Conservation (phyloP, 192 early-diverging fungal genomes). For the Coemansia javaensis region DNA sequence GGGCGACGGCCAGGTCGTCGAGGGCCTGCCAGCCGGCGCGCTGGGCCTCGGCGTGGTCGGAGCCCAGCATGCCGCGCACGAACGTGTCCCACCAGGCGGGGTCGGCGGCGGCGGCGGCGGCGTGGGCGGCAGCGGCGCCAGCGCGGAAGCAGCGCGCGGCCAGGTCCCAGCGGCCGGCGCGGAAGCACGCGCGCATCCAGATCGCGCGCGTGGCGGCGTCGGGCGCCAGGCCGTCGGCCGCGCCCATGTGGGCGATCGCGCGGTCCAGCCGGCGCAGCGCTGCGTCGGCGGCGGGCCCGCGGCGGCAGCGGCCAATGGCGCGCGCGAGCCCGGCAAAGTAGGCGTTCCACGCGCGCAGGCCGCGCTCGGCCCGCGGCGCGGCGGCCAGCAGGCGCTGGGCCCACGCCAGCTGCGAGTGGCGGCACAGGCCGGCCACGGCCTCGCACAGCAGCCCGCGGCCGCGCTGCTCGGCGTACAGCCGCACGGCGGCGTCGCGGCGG, state of each 20-base stretch:
- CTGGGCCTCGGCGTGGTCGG: conserved; percentile 3
- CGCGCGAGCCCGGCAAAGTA: conserved; percentile 28
- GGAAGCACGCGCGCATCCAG: conserved; percentile 46
- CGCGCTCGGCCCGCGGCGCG: background rate
- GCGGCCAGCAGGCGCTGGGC: conserved; percentile 9
- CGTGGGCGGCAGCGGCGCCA: background rate
- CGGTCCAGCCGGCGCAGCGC: conserved; percentile 3
- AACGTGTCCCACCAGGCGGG: conserved; percentile 33
- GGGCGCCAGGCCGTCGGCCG: conserved; percentile 5
- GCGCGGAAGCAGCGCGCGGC: conserved; percentile 15
- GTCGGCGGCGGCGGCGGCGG: conserved; percentile 5
- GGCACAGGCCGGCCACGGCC: conserved; percentile 21
- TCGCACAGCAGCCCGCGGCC: conserved; percentile 33
- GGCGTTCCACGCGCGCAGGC: conserved; percentile 27
- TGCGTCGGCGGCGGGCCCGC: background rate
- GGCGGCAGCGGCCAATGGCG: background rate
- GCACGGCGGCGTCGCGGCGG: conserved; percentile 5
- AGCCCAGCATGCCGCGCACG: conserved; percentile 19
- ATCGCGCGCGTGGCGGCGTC: conserved; percentile 28
- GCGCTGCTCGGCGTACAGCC: conserved; percentile 1
- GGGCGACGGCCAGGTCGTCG: conserved; percentile 6
- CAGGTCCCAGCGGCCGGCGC: conserved; percentile 10
- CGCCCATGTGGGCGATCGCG: conserved; percentile 17
- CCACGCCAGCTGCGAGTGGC: conserved; percentile 6
- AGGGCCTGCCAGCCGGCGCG: conserved; percentile 27